Conservation (phyloP, 257 asterid species). For the Nicotiana undulata region DNA sequence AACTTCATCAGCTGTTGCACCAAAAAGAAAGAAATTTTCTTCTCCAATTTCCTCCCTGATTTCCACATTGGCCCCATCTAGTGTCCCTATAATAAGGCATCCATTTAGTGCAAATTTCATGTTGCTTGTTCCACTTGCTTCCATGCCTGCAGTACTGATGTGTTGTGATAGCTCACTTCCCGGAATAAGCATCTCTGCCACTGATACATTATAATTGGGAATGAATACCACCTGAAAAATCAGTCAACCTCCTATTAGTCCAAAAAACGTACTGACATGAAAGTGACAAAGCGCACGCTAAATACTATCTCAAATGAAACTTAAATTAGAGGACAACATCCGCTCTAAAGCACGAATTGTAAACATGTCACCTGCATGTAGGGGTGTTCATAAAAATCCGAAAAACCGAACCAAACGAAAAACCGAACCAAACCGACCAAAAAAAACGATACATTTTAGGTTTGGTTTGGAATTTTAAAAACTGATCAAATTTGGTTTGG, state of each 20-base stretch:
- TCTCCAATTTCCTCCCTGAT: conserved; percentile 96
- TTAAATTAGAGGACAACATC: not conserved
- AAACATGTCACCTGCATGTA: not conserved
- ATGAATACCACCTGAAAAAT: conserved; percentile 74
- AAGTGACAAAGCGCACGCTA: not conserved
- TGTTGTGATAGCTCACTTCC: conserved; percentile 99
- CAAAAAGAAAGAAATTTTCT: conserved; percentile 85
- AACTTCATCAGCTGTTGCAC: conserved; percentile 90
- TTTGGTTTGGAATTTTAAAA: no score
- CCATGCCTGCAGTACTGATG: conserved; percentile 99
- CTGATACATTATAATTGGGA: conserved; percentile 96
- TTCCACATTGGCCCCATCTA: conserved; percentile 98
- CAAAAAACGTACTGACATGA: not conserved
- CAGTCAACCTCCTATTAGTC: not conserved
- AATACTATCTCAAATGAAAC: not conserved
- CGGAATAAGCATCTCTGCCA: conserved; percentile 97
- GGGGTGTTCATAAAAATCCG: no score
- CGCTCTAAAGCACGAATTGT: not conserved
- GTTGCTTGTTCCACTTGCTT: conserved; percentile 99
- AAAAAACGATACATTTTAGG: no score
- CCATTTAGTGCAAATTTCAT: conserved; percentile 98
- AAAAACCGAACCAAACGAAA: no score
- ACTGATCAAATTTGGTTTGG: no score
- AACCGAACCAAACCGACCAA: no score
- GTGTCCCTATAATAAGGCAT: conserved; percentile 92